Conservation (phyloP, 2,329 filamentous ascomycete species). For the Pseudohalonectria lignicola region DNA sequence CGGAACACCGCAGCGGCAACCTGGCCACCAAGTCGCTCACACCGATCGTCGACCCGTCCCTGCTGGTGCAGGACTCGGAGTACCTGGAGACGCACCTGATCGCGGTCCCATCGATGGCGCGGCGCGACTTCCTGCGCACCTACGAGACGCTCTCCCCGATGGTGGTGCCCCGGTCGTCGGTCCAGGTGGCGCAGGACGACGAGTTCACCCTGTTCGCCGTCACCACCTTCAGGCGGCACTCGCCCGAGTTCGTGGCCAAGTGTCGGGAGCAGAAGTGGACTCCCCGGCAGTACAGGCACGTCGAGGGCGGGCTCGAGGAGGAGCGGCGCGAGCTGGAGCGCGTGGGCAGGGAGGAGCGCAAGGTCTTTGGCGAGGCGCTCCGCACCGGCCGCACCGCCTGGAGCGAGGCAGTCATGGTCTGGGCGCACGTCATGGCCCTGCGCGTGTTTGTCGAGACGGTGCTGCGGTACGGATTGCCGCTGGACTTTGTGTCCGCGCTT, state of each 20-base stretch:
- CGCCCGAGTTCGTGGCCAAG: slow-evolving; percentile 80
- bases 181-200: slow-evolving; percentile 71
- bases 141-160: slow-evolving; percentile 86
- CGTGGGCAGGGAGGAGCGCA: slow-evolving; percentile 74
- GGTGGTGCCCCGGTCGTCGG: slow-evolving; percentile 84
- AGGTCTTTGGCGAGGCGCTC: slow-evolving; percentile 85
- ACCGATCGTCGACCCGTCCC: slow-evolving; percentile 70
- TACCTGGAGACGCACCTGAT: slow-evolving; percentile 94
- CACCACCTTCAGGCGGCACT: slow-evolving; percentile 87
- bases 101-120: slow-evolving; percentile 67
- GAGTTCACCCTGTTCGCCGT: slow-evolving; percentile 86
- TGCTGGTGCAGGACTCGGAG: slow-evolving; percentile 82
- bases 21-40: slow-evolving; percentile 87
- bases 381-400: slow-evolving; percentile 83
- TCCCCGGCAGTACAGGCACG: slow-evolving; percentile 86
- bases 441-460: slow-evolving; percentile 97
- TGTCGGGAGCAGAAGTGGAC: slow-evolving; percentile 90
- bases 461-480: slow-evolving; percentile 83
- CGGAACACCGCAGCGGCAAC: slow-evolving; percentile 74
- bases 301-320: slow-evolving; percentile 79
- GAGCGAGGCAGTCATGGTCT: slow-evolving; percentile 92
- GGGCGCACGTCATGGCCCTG: slow-evolving; percentile 84
- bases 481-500: slow-evolving; percentile 79
- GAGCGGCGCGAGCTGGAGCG: slow-evolving; percentile 79
- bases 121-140: slow-evolving; percentile 78